These are phyloP conservation scores for Croton setiger DNA, from an alignment of 441 rosid species.

Conservation along the genomic window DNA sequence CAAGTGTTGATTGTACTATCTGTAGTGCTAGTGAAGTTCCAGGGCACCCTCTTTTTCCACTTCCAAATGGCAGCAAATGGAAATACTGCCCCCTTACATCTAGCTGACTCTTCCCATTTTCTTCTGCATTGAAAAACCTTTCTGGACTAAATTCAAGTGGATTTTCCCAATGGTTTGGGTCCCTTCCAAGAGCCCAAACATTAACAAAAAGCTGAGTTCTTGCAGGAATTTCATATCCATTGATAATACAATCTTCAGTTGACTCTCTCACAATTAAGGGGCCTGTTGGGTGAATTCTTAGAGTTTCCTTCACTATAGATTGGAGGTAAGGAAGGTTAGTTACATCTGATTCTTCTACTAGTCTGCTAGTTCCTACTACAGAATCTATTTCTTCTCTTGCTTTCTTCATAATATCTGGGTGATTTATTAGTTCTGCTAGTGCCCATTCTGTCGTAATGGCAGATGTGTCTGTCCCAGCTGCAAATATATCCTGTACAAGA, in stretches of 20 bases:
- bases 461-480: conserved; percentile 43
- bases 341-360: conserved; percentile 34
- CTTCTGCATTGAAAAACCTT: conserved; percentile 43
- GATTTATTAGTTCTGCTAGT: conserved; percentile 36
- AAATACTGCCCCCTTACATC: conserved; percentile 51
- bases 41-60: conserved; percentile 73
- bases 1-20: conserved; percentile 47
- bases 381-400: conserved; percentile 33
- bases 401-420: conserved; percentile 35
- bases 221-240: conserved; percentile 52
- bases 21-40: conserved; percentile 50
- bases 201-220: conserved; percentile 55
- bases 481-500: conserved; percentile 34
- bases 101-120: conserved; percentile 30
- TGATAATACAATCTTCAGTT: conserved; percentile 40
- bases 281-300: conserved; percentile 53
- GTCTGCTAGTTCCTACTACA: conserved; percentile 24
- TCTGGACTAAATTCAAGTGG: conserved; percentile 63
- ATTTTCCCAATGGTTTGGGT: conserved; percentile 54
- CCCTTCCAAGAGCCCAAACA: conserved; percentile 57
- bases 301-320: conserved; percentile 34
- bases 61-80: conserved; percentile 55
- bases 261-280: conserved; percentile 58
- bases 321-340: conserved; percentile 35
- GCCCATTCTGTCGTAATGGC: conserved; percentile 42